These are phyloP conservation scores for Venturia nashicola DNA, from an alignment of 2,329 filamentous ascomycete genomes.

Conservation along the genomic window DNA sequence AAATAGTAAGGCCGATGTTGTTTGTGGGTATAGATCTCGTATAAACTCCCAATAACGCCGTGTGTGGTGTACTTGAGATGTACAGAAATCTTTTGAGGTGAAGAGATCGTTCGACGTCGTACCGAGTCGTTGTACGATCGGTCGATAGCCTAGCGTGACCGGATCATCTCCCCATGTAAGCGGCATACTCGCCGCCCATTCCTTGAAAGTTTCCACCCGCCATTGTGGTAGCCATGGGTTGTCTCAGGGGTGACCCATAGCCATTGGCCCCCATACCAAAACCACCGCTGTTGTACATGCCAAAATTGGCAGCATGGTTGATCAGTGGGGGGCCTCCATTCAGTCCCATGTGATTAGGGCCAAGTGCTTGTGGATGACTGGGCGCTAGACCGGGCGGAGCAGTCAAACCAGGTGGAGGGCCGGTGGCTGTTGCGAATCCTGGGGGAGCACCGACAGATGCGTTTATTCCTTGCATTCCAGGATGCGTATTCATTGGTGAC, in stretches of 20 bases:
- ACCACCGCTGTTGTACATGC: slow-evolving; percentile 1
- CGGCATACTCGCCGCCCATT: slow-evolving; percentile 9
- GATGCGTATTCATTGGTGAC: slow-evolving; percentile 38
- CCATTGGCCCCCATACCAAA: slow-evolving; percentile 1
- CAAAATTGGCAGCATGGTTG: not conserved
- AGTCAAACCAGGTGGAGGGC: slow-evolving; percentile 70
- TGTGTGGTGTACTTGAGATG: not conserved
- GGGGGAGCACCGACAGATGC: slow-evolving; percentile 39
- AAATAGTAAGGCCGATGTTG: not conserved
- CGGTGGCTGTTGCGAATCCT: slow-evolving; percentile 54
- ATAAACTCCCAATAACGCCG: not conserved
- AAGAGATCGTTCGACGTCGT: not conserved
- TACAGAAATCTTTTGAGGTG: not conserved
- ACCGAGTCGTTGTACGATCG: not conserved
- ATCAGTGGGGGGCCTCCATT: not conserved
- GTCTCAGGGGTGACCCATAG: not conserved
- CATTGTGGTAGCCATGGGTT: slow-evolving; percentile 9
- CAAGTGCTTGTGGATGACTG: slow-evolving; percentile 10
- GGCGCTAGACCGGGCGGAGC: slow-evolving; percentile 58
- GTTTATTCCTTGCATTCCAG: slow-evolving; percentile 46
- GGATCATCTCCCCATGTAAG: slow-evolving; percentile 10
- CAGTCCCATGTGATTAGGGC: not conserved
- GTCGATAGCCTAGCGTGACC: not conserved
- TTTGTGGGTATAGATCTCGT: not conserved
- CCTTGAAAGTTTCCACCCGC: slow-evolving; percentile 6